Base-by-base conservation (phyloP, 2,329 filamentous ascomycete species). In the Beauveria bassiana region DNA sequence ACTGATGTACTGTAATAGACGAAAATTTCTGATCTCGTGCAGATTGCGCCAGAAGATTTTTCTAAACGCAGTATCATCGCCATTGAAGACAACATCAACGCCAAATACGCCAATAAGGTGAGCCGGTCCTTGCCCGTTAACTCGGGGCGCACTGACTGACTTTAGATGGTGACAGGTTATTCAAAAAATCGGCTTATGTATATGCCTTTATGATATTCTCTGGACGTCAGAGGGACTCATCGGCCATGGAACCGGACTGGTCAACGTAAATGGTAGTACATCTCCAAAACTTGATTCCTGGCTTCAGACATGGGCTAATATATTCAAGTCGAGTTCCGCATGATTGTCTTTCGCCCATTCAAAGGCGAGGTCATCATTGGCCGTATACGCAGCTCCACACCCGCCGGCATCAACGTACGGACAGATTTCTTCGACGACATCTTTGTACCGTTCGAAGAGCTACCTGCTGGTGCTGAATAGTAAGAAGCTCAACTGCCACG, bases 341-440 rank as follows among this genome's bases (percentile, higher is more conserved):
- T 99, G 70, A 82, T 97, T 20, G 92, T 99, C 34, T 99, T 98
- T 74, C 87, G 95, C 26, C 95, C 95, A 0, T 98, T 97, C 79
- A 96, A 96, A 71, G 91, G 91, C 53, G 95, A 99, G 73, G 91
- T 97, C 63, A 82, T 99, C 69, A 81, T 90, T 50, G 95, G 90
- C 18, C 88, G 86, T 66, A 97, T 99, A 73, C 87, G 87, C 65
- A 87, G 86, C 66, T 87, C 87, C 42, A 88, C 83, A 1, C 81
- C 86, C 8, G 78, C 86, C 1, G 92, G 90, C 43, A 91, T 96
- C 69, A 85, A 86, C 69, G 81, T 98, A 63, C 86, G 87, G 54
- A 88, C 93, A 4, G 91, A 96, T 65, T 99, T 99, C 73, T 99
- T 97, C 68, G 90, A 93, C 68, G 93, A 98, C 65, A 91, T 99